A percentile compares a stretch with the other conserved stretches of the same genome.
phyloP scores from a whole-genome alignment of 805 yeast genomes.

The Candida xyloterini region DNA sequence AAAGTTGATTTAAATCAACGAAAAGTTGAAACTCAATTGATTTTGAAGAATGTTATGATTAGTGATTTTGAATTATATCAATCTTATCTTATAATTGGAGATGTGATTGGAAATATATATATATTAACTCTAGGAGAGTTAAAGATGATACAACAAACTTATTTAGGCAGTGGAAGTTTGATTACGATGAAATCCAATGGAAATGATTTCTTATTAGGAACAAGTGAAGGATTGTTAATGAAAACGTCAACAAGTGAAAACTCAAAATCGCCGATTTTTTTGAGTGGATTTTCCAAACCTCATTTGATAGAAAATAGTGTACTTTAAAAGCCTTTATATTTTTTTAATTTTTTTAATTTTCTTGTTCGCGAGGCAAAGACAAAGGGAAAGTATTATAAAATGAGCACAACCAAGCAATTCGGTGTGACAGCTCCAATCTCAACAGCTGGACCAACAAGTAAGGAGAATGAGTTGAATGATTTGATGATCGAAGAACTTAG shows the following conservation, averaged over 20 bases:
- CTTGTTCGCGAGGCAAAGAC: slow-evolving; percentile 12
- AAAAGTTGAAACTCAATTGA: neutral
- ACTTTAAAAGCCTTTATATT: neutral
- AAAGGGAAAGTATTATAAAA: neutral
- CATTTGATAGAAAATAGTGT: neutral
- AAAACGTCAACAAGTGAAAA: neutral
- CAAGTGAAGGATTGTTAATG: slow-evolving; percentile 4
- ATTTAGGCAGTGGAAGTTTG: slow-evolving; percentile 2
- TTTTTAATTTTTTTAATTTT: slow-evolving; percentile 6
- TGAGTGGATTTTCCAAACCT: neutral
- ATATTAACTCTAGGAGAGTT: slow-evolving; percentile 8
- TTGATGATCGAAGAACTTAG: slow-evolving; percentile 73
- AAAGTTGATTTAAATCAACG: slow-evolving; percentile 8
- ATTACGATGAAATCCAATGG: neutral
- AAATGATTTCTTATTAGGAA: neutral
- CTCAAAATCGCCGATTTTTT: neutral
- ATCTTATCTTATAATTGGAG: slow-evolving; percentile 23
- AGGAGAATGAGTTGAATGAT: slow-evolving; percentile 75
- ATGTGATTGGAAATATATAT: slow-evolving; percentile 25
- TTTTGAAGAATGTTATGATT: slow-evolving; percentile 11
- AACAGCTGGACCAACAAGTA: slow-evolving; percentile 75
- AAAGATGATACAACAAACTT: neutral
- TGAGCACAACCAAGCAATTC: slow-evolving; percentile 33
- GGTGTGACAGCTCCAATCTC: slow-evolving; percentile 88
- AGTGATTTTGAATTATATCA: slow-evolving; percentile 8